Base-by-base conservation (phyloP, 305 asterid species). In the Fraxinus sp. region DNA sequence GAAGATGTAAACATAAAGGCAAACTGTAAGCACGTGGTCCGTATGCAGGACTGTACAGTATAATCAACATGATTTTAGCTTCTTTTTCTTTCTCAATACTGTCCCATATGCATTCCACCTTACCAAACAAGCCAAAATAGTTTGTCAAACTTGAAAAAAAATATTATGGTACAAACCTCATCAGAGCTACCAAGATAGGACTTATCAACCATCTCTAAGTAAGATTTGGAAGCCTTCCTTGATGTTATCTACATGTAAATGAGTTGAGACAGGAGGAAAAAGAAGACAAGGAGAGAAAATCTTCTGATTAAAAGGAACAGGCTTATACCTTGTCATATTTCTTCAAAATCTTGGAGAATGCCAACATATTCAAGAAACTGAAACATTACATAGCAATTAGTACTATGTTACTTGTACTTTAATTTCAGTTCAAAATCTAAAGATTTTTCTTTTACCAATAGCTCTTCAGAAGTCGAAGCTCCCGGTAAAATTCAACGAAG, bases 331-430 rank as follows among this genome's bases (percentile, higher is more conserved):
- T 95, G 81, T 95, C 97, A 79, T 92, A 93, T 88, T 95, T 95
- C 95, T 93, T 93, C 97, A 93, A 81, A 83, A 93, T 95, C 93
- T 93, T 95, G 78, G 97, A 92, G 87, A 91, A 90, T 49, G 98
- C 98, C 86, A 95, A 91, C 84, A 77, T 85, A 84, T 95, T 95
- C 93, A 95, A 84, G 92, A 93, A 95, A 86, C 98, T 93, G 88
- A 62, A 76, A 84, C 41, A 76, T 46, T 22, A 79, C 11, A 76
- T 22, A 85, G 74, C 44, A 46, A 57, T 18, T 74, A 5, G 18
- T 49, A 75, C 24, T 16, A 68, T 79, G 49, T 85, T 78, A 89
- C 83, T 28, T 68, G 52, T 70, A 78, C 32, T 74, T 79, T 71
- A 39, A 77, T 44, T 14, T 57, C 55, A 79, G 8, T n/a, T 1